Evolutionary conservation across 495 filamentous ascomycete species (phyloP).

Genomic region (Tirmania nivea): DNA sequence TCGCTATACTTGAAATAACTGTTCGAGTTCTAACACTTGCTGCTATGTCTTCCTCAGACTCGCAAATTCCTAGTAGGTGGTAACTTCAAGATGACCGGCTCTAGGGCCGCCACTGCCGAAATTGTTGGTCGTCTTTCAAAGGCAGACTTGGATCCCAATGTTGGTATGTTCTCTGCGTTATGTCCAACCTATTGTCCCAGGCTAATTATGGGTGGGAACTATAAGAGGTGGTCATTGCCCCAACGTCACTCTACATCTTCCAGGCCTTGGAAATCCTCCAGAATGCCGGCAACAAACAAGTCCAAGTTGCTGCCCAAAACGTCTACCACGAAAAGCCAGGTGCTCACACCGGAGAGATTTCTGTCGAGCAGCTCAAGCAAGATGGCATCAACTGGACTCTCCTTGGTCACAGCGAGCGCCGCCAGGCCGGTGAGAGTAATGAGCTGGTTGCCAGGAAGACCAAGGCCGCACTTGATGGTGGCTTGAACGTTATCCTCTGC

Average conservation of each 20-base stretch:
- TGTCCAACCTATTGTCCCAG: background rate
- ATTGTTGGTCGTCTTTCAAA: conserved; percentile 77
- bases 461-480: conserved; percentile 70
- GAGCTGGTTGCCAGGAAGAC: conserved; percentile 79
- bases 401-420: conserved; percentile 81
- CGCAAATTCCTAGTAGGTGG: conserved; percentile 99
- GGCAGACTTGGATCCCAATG: conserved; percentile 45
- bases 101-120: conserved; percentile 56
- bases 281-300: conserved; percentile 27
- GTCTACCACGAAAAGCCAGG: conserved; percentile 92
- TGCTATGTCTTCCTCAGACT: background rate
- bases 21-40: no score
- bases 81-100: conserved; percentile 99
- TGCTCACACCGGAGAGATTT: conserved; percentile 93
- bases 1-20: no score
- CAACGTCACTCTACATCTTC: conserved; percentile 74
- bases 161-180: conserved; percentile 28
- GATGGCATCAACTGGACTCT: conserved; percentile 70
- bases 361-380: conserved; percentile 72
- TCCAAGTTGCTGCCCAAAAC: conserved; percentile 82
- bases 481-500: conserved; percentile 80
- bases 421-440: conserved; percentile 65
- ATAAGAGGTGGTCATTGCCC: conserved; percentile 80
- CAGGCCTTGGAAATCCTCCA: conserved; percentile 52
- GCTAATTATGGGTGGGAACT: conserved; percentile 4